Evolutionary conservation across 768 basidiomycete genomes (phyloP).

Genomic region (Fibroporia radiculosa): DNA sequence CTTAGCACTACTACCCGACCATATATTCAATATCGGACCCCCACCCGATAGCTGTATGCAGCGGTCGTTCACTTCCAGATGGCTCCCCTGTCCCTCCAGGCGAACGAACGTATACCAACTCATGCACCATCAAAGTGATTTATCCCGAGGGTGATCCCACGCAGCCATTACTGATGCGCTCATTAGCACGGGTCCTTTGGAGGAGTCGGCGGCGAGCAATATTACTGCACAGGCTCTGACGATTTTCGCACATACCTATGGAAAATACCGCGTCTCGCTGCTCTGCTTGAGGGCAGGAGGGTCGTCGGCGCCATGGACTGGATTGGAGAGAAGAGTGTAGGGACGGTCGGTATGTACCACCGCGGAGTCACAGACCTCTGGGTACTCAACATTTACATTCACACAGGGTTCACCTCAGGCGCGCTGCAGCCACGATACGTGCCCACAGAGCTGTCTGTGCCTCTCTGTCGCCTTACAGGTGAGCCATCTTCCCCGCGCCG

Average conservation of each 20-base stretch:
- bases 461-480: conserved; percentile 56
- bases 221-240: conserved; percentile 75
- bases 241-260: conserved; percentile 77
- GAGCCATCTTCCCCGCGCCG: conserved; percentile 4
- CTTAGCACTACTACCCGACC: conserved; percentile 66
- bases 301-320: conserved; percentile 41
- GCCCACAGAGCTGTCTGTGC: conserved; percentile 57
- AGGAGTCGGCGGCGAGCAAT: conserved; percentile 41
- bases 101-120: conserved; percentile 56
- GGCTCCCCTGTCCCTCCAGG: conserved; percentile 40
- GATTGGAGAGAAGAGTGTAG: conserved; percentile 27
- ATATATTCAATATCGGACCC: conserved; percentile 63
- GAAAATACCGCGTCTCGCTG: conserved; percentile 51
- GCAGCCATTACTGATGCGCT: not conserved
- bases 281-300: conserved; percentile 37
- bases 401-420: conserved; percentile 40
- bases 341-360: conserved; percentile 30
- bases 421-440: conserved; percentile 37
- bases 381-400: not conserved
- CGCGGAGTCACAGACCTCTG: not conserved
- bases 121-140: conserved; percentile 73
- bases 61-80: conserved; percentile 46
- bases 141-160: not conserved
- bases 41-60: conserved; percentile 63
- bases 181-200: conserved; percentile 77